Evolutionary conservation across 345 rosid genomes (phyloP).

Genomic region (Orychophragmus violaceus): DNA sequence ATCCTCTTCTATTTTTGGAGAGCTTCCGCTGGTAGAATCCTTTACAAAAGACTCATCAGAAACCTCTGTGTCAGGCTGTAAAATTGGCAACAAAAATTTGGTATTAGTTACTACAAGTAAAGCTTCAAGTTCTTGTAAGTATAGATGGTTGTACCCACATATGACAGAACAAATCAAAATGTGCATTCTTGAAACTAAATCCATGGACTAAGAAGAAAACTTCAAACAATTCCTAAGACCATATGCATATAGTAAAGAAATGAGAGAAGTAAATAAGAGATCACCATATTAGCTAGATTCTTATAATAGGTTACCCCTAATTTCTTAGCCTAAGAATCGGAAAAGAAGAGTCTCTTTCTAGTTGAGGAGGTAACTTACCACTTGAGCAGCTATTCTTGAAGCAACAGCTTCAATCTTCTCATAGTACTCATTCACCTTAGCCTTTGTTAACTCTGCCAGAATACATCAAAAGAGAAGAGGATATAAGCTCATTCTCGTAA

Average conservation of each 20-base stretch:
- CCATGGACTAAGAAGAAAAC: background rate
- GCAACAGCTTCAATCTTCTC: slow-evolving; percentile 75
- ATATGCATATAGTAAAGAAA: no score
- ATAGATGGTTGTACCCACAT: no score
- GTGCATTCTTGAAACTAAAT: background rate
- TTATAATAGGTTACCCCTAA: background rate
- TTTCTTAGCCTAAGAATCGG: background rate
- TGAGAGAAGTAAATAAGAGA: no score
- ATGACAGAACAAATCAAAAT: background rate
- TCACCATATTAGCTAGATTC: no score
- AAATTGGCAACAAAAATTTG: background rate
- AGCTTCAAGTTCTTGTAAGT: background rate
- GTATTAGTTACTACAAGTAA: background rate
- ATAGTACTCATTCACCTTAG: slow-evolving; percentile 66
- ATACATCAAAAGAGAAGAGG: no score
- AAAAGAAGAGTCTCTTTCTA: background rate
- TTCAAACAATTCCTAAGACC: background rate
- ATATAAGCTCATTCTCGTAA: background rate
- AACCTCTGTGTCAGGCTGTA: slow-evolving; percentile 35
- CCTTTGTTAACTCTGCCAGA: slow-evolving; percentile 76
- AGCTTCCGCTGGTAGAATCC: slow-evolving; percentile 37
- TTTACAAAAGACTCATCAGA: slow-evolving; percentile 31
- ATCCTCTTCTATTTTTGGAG: no score
- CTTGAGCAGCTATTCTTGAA: slow-evolving; percentile 43
- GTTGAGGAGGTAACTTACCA: slow-evolving; percentile 37